Conservation (phyloP, 805 yeast genomes). For the Candida koratica region DNA sequence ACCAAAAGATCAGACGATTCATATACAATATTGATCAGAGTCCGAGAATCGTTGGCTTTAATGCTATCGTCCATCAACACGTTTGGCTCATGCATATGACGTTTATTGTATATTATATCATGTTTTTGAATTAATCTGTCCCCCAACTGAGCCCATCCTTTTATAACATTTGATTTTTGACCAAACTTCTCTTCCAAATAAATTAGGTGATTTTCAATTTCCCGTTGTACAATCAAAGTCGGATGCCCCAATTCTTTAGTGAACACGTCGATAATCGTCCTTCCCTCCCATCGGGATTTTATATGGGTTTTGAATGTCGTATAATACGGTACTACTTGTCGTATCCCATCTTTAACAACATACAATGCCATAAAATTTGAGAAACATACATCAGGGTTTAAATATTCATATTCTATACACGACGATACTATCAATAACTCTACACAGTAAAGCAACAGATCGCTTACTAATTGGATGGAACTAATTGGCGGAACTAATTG, state of each 20-base stretch:
- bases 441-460: slow-evolving; percentile 16
- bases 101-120: slow-evolving; percentile 26
- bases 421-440: no score
- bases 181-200: slow-evolving; percentile 25
- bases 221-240: slow-evolving; percentile 20
- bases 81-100: slow-evolving; percentile 47
- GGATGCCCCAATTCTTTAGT: slow-evolving; percentile 33
- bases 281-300: slow-evolving; percentile 38
- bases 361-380: slow-evolving; percentile 2
- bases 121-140: slow-evolving; percentile 17
- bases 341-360: slow-evolving; percentile 26
- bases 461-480: no score
- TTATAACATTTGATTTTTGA: slow-evolving; percentile 14
- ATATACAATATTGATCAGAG: slow-evolving; percentile 23
- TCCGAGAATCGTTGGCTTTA: slow-evolving; percentile 10
- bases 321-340: slow-evolving; percentile 37
- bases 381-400: no score
- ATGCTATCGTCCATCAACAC: slow-evolving; percentile 20
- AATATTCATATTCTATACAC: no score
- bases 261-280: slow-evolving; percentile 29
- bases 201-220: slow-evolving; percentile 22
- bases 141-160: slow-evolving; percentile 20
- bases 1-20: slow-evolving; percentile 39
- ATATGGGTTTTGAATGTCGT: slow-evolving; percentile 27
- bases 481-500: no score